Evolutionary conservation across 148 eudicot species (phyloP).

Genomic region (Fagopyrum esculentum): DNA sequence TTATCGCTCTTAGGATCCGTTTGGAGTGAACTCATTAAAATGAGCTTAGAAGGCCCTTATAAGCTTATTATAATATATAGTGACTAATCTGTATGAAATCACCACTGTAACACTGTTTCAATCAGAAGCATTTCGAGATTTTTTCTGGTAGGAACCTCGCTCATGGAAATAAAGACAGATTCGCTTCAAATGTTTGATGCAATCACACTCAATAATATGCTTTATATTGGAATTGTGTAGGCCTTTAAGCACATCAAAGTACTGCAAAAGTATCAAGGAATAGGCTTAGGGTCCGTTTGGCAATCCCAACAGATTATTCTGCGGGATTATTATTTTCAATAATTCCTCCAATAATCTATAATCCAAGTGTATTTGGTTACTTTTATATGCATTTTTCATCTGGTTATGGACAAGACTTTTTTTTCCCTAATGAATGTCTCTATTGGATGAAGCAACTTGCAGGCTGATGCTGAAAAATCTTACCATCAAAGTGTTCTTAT

Average conservation of each 20-base stretch:
- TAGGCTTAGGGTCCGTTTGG: not conserved
- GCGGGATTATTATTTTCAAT: too few species aligned
- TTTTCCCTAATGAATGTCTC: constrained; percentile 1
- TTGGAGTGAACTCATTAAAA: too few species aligned
- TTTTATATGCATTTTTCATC: not conserved
- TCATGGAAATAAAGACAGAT: not conserved
- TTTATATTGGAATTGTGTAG: not conserved
- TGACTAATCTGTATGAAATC: not conserved
- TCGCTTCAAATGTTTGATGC: not conserved
- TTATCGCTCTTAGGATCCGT: not conserved
- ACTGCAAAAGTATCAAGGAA: not conserved
- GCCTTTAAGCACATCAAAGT: not conserved
- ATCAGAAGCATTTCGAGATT: not conserved
- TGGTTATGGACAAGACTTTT: not conserved
- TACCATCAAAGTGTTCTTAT: constrained; percentile 52
- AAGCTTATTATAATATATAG: too few species aligned
- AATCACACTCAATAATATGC: not conserved
- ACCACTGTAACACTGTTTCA: not conserved
- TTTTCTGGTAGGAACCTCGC: not conserved
- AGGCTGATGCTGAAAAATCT: constrained; percentile 75
- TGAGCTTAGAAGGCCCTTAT: too few species aligned
- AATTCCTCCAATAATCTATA: too few species aligned
- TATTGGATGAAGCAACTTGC: constrained; percentile 21
- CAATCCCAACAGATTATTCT: too few species aligned
- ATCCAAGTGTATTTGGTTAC: too few species aligned